Evolutionary conservation across 495 filamentous ascomycete species (phyloP), one percentile per base, ranked within the genome.

Genomic region (Penicillium lagena): DNA sequence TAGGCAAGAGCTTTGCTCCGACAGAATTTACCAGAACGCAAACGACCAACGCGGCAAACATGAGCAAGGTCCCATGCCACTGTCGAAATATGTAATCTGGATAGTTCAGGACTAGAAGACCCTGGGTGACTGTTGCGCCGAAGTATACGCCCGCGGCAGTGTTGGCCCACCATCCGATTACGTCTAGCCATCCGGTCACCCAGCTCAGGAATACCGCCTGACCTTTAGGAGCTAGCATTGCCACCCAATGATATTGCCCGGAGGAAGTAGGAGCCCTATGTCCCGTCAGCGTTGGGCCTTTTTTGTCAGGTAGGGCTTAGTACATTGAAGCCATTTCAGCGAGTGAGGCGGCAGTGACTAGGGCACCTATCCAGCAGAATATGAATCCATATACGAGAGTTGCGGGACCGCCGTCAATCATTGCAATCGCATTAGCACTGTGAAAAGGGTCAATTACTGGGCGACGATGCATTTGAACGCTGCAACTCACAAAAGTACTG

Each of bases 21-120:
- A 56, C 53, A 1, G 60, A 55, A 40, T 76, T 76, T 35, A 71
- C 29, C 6, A 58, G 22, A 5, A 64, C 39, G 6, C 56, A 44
- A 15, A 71, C 51, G 7, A 63, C 12, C 2, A 68, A 40, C 1
- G 64, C 55, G 0, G 68, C 66, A 51, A 57, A 73, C 39, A 68
- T 59, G 12, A 77, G 48, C 10, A 78, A 54, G 0, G 73, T 71
- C 17, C 68, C 68, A 27, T 78, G 72, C 54, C 68, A 75, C 10
- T 62, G 47, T 38, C 75, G 44, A 5, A 55, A 54, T 0, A 48
- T 51, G 40, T 76, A 77, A n/a, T 44, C 30, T 2, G 66, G 58
- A 27, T 70, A 42, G 43, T 67, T 66, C 12, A 79, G 37, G 5
- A 38, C 13, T 3, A 43, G 9, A 35, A 43, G 33, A 22, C 41